phyloP scores from a whole-genome alignment of 139 green algal species.

The Deuterostichococcus epilithicus region DNA sequence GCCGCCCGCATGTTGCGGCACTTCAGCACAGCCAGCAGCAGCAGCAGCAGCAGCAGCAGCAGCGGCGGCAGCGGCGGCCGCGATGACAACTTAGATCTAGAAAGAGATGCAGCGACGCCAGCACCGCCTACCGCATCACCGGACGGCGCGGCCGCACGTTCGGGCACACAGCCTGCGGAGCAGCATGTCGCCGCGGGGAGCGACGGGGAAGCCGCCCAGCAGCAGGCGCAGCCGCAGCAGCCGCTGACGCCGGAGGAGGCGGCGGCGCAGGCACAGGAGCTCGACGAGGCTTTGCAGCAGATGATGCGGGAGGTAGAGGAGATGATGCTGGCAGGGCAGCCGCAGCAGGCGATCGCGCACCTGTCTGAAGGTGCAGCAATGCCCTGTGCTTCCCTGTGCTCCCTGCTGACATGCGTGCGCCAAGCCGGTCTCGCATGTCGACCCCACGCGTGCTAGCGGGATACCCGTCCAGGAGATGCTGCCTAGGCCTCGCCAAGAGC shows the following conservation, averaged over 20 bases:
- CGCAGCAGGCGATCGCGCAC: background rate
- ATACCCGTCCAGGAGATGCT: too few relatives aligned
- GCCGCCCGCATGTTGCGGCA: conserved; percentile 1
- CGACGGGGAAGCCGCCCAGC: conserved; percentile 9
- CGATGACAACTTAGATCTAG: conserved; percentile 1
- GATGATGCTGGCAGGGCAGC: background rate
- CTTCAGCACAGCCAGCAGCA: background rate
- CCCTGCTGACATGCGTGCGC: background rate
- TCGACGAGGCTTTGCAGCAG: background rate
- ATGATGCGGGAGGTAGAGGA: background rate
- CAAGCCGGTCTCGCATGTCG: too few relatives aligned
- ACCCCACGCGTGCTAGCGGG: too few relatives aligned
- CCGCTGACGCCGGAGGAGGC: background rate
- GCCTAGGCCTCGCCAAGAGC: too few relatives aligned
- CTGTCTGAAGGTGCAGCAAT: background rate
- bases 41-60: conserved; percentile 20
- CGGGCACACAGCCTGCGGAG: too few relatives aligned
- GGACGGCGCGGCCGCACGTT: too few relatives aligned
- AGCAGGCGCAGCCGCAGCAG: background rate
- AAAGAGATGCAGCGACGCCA: conserved; percentile 31
- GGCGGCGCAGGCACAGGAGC: background rate
- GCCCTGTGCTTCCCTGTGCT: too few relatives aligned
- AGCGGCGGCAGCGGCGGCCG: conserved; percentile 8
- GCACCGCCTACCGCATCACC: too few relatives aligned
- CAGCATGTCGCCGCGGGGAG: background rate